These are phyloP conservation scores for Mesostigma viride DNA, from an alignment of 139 green algal species.

Conservation along the genomic window DNA sequence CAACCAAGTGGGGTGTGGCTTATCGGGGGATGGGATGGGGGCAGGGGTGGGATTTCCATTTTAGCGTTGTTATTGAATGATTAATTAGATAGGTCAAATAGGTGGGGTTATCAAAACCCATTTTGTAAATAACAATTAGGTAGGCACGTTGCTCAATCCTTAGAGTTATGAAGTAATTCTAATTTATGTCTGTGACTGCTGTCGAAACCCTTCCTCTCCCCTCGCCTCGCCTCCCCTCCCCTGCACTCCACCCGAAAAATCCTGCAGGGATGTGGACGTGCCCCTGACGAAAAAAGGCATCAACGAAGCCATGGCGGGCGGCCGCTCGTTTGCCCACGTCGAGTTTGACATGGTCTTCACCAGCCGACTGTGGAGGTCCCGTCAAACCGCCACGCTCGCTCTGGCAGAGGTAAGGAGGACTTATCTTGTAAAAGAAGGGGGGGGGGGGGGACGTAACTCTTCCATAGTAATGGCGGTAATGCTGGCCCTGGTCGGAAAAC, in stretches of 20 bases:
- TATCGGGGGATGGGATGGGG: no score
- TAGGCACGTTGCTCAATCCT: neutral
- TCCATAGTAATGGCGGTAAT: no score
- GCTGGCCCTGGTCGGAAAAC: no score
- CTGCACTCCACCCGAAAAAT: neutral
- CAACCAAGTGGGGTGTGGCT: no score
- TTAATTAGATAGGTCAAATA: neutral
- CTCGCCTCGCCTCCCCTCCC: neutral
- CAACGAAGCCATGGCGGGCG: conserved; percentile 26
- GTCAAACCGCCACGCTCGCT: conserved; percentile 28
- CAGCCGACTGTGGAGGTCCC: conserved; percentile 20
- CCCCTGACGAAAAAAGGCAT: conserved; percentile 30
- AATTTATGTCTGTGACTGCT: neutral
- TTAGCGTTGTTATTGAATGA: no score
- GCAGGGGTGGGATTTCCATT: no score
- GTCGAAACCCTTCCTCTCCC: neutral
- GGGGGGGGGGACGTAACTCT: no score
- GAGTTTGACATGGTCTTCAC: conserved; percentile 32
- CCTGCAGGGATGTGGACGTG: conserved; percentile 30
- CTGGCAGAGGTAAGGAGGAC: conserved; percentile 27
- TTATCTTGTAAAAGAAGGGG: no score
- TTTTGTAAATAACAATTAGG: neutral
- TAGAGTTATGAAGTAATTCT: neutral
- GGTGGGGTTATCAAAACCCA: neutral
- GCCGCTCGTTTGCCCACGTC: conserved; percentile 13